Evolutionary conservation across 1,284 basidiomycete genomes (phyloP), one percentile per base, ranked within the genome.

Genomic region (Takashimella tepidaria): DNA sequence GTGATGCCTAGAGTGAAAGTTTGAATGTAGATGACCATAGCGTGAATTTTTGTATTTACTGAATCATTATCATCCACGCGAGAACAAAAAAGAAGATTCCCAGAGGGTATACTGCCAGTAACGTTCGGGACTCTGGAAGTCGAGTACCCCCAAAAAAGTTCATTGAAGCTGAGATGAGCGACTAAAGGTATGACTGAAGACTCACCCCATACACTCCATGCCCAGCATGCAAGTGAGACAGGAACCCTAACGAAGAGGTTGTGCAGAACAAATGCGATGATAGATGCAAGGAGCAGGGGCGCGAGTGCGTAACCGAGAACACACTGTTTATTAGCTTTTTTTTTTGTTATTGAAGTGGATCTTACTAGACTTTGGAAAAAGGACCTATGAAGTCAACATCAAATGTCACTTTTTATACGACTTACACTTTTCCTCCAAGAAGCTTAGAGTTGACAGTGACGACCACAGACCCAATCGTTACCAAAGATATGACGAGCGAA

Each of bases 401-500:
- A n/a, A n/a, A n/a, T n/a, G n/a, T n/a, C n/a, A n/a, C n/a, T n/a
- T n/a, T n/a, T n/a, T n/a, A n/a, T n/a, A 19, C 13, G 44, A 78
- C 86, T 57, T 76, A 92, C 87, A 97, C 90, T 80, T 90, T 82
- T 45, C 92, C 92, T 48, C 92, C 92, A n/a, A 97, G 81, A 47
- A 97, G 81, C 84, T 96, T 93, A 11, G 92, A 89, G 76, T 97
- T 93, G 41, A 97, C 77, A 0, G 92, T 96, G 6, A 97, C 89
- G 1, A 88, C 82, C 10, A 95, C 79, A 5, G 89, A 89, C 8
- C 92, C 92, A 11, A 95, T 70, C 12, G 89, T 91, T 55, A 93
- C 87, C 53, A 96, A 87, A 11, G 89, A 89, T 44, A 97, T 84
- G 24, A 97, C 91, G 56, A 86, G 87, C 0, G 92, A 92, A 73